phyloP scores from a whole-genome alignment of 352 stramenopile species.

The Elongisporangium prolatum region DNA sequence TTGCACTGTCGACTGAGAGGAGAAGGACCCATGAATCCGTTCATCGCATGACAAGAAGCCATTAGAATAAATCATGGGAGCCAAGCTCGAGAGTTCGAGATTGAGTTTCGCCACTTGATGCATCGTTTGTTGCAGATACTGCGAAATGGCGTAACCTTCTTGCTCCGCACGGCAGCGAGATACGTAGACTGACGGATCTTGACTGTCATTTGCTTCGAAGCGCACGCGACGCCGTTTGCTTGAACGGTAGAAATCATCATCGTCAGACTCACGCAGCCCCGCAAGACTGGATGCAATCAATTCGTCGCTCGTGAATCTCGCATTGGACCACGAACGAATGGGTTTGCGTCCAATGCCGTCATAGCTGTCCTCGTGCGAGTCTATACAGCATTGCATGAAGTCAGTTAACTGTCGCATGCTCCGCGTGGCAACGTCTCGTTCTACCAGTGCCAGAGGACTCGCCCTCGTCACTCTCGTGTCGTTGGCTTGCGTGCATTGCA shows the following conservation, averaged over 20 bases:
- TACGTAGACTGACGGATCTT: neutral
- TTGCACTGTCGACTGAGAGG: neutral
- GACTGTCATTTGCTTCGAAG: neutral
- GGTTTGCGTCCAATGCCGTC: neutral
- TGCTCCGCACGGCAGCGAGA: conserved; percentile 2
- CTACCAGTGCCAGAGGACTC: neutral
- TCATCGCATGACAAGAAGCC: conserved; percentile 1
- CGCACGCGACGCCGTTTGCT: neutral
- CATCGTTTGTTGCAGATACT: conserved; percentile 11
- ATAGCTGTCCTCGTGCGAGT: neutral
- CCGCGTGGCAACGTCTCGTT: neutral
- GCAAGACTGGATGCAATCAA: neutral
- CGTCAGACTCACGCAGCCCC: neutral
- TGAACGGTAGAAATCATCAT: neutral
- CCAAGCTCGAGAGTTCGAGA: conserved; percentile 6
- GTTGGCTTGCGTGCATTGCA: neutral
- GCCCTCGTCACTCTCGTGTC: neutral
- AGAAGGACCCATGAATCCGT: too few species aligned
- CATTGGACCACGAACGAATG: neutral
- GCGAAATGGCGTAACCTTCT: conserved; percentile 7
- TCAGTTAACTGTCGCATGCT: neutral
- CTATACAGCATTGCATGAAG: neutral
- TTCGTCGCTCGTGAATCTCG: neutral
- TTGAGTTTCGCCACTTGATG: conserved; percentile 10
- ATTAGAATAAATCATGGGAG: conserved; percentile 10